These are phyloP conservation scores for Poronia punctata DNA, from an alignment of 495 filamentous ascomycete species.

Conservation along the genomic window DNA sequence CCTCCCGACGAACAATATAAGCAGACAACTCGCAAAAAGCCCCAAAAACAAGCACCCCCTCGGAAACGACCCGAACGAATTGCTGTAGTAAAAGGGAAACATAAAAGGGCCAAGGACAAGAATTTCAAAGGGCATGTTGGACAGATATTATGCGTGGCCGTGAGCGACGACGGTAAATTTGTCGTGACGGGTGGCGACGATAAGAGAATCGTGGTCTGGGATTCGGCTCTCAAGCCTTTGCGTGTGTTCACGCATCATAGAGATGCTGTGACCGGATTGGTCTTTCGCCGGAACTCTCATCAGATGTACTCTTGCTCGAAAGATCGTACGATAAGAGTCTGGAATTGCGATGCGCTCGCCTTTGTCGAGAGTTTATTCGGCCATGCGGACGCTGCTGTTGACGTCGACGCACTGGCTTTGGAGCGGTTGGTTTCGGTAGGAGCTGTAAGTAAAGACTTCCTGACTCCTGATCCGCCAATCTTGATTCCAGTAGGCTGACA, in stretches of 20 bases:
- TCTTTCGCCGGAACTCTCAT: constrained; percentile 83
- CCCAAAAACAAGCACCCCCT: constrained; percentile 60
- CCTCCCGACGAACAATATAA: constrained; percentile 47
- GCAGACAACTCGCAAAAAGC: constrained; percentile 46
- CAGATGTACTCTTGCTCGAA: constrained; percentile 83
- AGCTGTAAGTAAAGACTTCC: constrained; percentile 25
- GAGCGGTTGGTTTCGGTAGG: constrained; percentile 90
- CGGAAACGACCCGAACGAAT: constrained; percentile 66
- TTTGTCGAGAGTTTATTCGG: constrained; percentile 96
- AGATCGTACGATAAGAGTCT: constrained; percentile 81
- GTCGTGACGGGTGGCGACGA: constrained; percentile 86
- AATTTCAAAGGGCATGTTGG: constrained; percentile 67
- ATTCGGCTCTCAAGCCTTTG: constrained; percentile 69
- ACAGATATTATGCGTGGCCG: constrained; percentile 73
- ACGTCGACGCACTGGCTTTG: constrained; percentile 70
- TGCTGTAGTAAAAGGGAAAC: constrained; percentile 56
- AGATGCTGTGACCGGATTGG: constrained; percentile 73
- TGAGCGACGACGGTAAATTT: constrained; percentile 81
- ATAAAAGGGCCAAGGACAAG: constrained; percentile 52
- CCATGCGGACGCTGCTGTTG: constrained; percentile 83
- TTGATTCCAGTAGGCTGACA: background rate
- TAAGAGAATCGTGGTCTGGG: constrained; percentile 77
- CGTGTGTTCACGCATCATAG: constrained; percentile 89
- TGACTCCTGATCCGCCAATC: background rate
- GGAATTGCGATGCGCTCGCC: constrained; percentile 69